Base-by-base conservation (phyloP, 176 grass and related monocot species). In the Avena atlantica region DNA sequence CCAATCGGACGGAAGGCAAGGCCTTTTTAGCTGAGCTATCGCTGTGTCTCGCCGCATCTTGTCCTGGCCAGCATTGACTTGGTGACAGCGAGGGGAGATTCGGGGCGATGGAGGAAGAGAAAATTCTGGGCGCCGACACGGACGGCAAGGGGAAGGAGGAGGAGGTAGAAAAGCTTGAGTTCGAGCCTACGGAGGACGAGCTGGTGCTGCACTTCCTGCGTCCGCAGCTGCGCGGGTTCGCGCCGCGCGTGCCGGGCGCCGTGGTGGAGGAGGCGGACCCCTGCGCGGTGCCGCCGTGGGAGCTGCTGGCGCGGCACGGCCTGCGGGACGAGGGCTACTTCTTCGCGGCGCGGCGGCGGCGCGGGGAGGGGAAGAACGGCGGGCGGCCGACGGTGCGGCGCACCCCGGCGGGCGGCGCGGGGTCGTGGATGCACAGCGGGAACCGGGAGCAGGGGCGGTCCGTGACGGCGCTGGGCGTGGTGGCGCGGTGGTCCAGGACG, bases 221-320 rank as follows among this genome's bases (percentile, higher is more conserved):
- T 0, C 89, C 82, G 11, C 77, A 85, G 81, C 77, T 91, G 24
- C 89, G 82, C 51, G 89, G 89, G 57, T 74, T 90, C 66, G 31
- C 42, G 64, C 85, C 89, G 55, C 89, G 89, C 17, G 80, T 84
- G 74, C 56, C 80, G 1, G 89, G 85, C 3, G 85, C 80, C 23
- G 89, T 90, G 66, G 66, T 79, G 81, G 86, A 91, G 81, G 86
- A 91, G 81, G 70, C 81, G 29, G 82, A 88, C 61, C 86, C 82
- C 4, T 85, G 27, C 81, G 82, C 42, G 81, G 25, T 27, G n/a
- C 42, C 82, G 15, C 90, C 90, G 42, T 85, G 86, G 86, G 90
- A 91, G 6, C 82, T 91, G 5, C 77, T 91, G 37, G 82, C 8
- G 40, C 52, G 81, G 8, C 66, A 88, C 82, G 86, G 86, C 2